Base-by-base conservation (phyloP, 192 early-diverging fungal species). In the Umbelopsis vinacea region DNA sequence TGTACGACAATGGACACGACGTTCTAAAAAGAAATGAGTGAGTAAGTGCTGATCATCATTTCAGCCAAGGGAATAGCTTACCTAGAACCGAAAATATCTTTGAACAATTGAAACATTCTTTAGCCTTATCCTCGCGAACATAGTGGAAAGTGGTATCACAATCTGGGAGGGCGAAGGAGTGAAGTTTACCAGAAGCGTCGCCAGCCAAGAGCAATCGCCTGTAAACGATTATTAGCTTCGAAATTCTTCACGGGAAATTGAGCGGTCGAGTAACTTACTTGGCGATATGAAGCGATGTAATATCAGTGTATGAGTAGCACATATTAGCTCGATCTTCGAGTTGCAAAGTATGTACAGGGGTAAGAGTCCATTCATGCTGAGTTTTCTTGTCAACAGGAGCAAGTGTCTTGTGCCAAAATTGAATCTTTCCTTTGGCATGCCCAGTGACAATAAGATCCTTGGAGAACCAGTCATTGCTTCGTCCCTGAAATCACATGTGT, bases 401-500 rank as follows among this genome's bases (percentile, higher is more conserved):
- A 3, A 79, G 19, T 54, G 67, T 24, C 33, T 79, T 79, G 3
- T 23, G n/a, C 78, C 78, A 79, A 37, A 79, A 69, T 43, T 76
- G 86, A 66, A 88, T 71, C 3, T 78, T 54, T 6, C 87, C 87
- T 19, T 86, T 87, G 23, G 76, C 75, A 53, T 89, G 88, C 7
- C 88, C 87, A 15, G 88, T 89, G 37, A 89, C 70, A 48, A 89
- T 76, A 33, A 85, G 67, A 40, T 89, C 88, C 5, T 72, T 46
- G 0, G 77, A 53, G 9, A 78, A 68, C 83, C 84, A 88, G 55
- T 85, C 85, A 33, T 85, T 83, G 23, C 70, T 77, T 33, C 73
- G 52, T 38, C 80, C 79, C 53, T 83, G 60, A 48, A 46, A 12
- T 43, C 5, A 6, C 22, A 33, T 54, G 6, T 53, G n/a, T 71